Evolutionary conservation across 257 asterid species (phyloP).

Genomic region (Thymus mandschuricus): DNA sequence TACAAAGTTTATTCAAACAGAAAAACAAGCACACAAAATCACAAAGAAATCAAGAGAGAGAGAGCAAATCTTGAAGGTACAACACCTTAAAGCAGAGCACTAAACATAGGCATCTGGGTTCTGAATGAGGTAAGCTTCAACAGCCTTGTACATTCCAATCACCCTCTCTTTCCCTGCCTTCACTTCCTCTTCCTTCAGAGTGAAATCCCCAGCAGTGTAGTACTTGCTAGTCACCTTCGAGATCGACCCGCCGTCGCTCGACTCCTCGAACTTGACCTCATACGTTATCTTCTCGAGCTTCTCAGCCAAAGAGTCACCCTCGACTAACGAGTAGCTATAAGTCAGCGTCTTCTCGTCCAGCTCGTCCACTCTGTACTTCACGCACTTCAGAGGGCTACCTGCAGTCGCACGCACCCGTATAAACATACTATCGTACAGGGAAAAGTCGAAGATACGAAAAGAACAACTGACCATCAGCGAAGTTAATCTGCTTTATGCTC

Average conservation of each 20-base stretch:
- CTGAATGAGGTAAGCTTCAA: constrained; percentile 41
- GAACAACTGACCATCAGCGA: constrained; percentile 38
- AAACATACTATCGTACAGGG: background rate
- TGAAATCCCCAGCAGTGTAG: constrained; percentile 40
- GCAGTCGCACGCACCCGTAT: background rate
- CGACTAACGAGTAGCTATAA: constrained; percentile 40
- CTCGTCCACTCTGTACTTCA: constrained; percentile 41
- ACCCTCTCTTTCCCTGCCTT: constrained; percentile 46
- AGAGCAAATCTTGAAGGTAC: background rate
- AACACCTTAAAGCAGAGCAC: constrained; percentile 2
- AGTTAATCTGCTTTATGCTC: constrained; percentile 53
- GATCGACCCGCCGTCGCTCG: constrained; percentile 38
- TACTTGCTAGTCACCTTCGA: constrained; percentile 49
- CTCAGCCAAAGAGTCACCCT: constrained; percentile 40
- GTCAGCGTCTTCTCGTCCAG: constrained; percentile 35
- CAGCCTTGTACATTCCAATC: constrained; percentile 43
- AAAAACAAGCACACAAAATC: background rate
- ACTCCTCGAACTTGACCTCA: constrained; percentile 41
- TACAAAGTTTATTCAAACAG: constrained; percentile 6
- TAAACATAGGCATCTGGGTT: constrained; percentile 44
- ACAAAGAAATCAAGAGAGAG: background rate
- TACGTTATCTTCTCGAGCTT: constrained; percentile 46
- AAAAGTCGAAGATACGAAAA: background rate
- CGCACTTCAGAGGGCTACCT: constrained; percentile 38
- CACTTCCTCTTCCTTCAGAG: constrained; percentile 42